These are phyloP conservation scores for Cephalotrichum gorgonifer DNA, from an alignment of 2,329 filamentous ascomycete species.

Conservation along the genomic window DNA sequence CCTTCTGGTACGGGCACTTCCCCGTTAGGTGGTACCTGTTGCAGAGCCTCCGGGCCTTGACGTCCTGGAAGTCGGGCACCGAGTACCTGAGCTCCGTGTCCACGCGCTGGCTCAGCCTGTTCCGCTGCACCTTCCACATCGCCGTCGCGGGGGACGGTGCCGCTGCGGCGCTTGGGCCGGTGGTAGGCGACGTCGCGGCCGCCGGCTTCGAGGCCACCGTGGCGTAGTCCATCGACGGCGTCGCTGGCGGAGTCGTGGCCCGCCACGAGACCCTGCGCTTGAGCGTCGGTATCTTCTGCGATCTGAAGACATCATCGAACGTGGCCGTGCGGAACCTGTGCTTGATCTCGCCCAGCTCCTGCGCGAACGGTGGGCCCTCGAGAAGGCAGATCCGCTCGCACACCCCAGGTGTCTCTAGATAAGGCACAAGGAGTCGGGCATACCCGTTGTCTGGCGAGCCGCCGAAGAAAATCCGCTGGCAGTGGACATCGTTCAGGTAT, in stretches of 20 bases:
- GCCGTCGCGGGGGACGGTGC: neutral
- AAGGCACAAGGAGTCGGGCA: conserved; percentile 24
- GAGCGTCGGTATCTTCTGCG: conserved; percentile 13
- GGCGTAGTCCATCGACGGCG: conserved; percentile 11
- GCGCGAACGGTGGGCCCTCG: conserved; percentile 25
- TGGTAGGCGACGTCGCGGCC: neutral
- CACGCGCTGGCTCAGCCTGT: conserved; percentile 16
- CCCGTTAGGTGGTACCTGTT: conserved; percentile 21
- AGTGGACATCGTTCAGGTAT: conserved; percentile 25
- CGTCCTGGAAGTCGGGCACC: conserved; percentile 9
- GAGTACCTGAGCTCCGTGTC: conserved; percentile 14
- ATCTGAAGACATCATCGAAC: conserved; percentile 15
- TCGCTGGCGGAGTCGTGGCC: conserved; percentile 10
- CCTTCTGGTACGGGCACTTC: conserved; percentile 7
- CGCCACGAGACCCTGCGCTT: conserved; percentile 10
- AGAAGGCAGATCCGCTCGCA: conserved; percentile 23
- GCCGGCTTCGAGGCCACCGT: conserved; percentile 7
- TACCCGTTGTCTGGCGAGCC: conserved; percentile 30
- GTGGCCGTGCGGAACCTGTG: conserved; percentile 15
- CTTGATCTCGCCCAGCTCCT: conserved; percentile 21
- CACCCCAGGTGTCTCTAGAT: conserved; percentile 13
- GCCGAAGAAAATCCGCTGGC: conserved; percentile 27
- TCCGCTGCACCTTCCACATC: conserved; percentile 9
- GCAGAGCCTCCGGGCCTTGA: conserved; percentile 20
- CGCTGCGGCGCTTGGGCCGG: neutral